A percentile compares a stretch with the other conserved stretches of the same genome.
These are phyloP conservation scores for Flammula alnicola DNA, from an alignment of 1,284 basidiomycete species.

Conservation along the genomic window DNA sequence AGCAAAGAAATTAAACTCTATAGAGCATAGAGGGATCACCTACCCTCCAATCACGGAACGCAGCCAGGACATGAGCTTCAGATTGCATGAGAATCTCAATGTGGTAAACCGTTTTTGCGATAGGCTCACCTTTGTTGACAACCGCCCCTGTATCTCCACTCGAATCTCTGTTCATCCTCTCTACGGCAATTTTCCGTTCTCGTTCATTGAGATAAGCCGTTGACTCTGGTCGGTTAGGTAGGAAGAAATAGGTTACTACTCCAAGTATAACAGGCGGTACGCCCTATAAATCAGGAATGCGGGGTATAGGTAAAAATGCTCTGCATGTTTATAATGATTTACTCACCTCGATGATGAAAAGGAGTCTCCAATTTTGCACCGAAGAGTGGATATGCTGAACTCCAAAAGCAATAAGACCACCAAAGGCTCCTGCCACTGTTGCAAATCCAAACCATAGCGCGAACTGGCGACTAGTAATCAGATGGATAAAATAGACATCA, in stretches of 20 bases:
- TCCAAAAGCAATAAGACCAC: conserved; percentile 76
- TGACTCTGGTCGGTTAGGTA: conserved; percentile 82
- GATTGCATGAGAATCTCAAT: neutral
- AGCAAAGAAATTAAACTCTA: neutral
- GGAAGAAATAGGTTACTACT: conserved; percentile 61
- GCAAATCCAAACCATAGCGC: conserved; percentile 83
- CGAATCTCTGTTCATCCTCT: conserved; percentile 74
- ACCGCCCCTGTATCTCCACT: conserved; percentile 70
- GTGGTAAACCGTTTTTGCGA: neutral
- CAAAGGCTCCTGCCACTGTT: conserved; percentile 79
- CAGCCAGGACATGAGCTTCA: conserved; percentile 63
- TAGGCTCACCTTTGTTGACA: conserved; percentile 62
- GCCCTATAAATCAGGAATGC: conserved; percentile 44
- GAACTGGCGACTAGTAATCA: conserved; percentile 38
- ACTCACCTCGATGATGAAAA: conserved; percentile 78
- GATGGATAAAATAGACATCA: neutral
- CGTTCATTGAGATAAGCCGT: conserved; percentile 71
- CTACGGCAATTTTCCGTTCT: conserved; percentile 75
- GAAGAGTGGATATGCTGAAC: conserved; percentile 59
- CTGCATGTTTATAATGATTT: neutral
- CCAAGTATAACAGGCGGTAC: conserved; percentile 73
- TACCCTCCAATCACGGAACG: conserved; percentile 76
- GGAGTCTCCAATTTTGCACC: conserved; percentile 64
- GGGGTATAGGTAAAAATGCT: conserved; percentile 14
- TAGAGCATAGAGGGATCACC: conserved; percentile 23